These are phyloP conservation scores for Chlamydomonas sp. DNA, from an alignment of 139 green algal species.

Conservation along the genomic window DNA sequence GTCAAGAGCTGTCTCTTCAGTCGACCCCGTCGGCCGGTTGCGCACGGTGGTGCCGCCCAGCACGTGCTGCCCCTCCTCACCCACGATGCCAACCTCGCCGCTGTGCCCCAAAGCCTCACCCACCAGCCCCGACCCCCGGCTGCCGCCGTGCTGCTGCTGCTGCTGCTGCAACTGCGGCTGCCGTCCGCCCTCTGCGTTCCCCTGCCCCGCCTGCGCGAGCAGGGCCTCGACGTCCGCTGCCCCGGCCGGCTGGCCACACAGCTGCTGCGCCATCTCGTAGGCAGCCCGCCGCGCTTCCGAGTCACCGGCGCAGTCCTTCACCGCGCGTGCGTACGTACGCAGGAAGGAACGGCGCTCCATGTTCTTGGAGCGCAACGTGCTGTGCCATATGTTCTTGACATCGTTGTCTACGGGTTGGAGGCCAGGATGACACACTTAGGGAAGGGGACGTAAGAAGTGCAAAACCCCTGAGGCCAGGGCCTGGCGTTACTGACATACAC, in stretches of 20 bases:
- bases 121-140: too few relatives aligned
- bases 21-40: too few relatives aligned
- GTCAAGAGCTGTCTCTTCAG: too few relatives aligned
- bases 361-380: constrained; percentile 29
- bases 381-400: constrained; percentile 32
- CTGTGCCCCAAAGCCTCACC: too few relatives aligned
- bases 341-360: constrained; percentile 28
- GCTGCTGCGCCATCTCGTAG: constrained; percentile 3
- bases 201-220: background rate
- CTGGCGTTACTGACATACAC: too few relatives aligned
- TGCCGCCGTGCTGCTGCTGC: background rate
- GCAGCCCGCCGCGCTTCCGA: constrained; percentile 8
- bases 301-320: constrained; percentile 26
- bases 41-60: too few relatives aligned
- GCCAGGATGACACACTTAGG: too few relatives aligned
- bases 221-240: background rate
- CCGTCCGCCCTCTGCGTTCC: background rate
- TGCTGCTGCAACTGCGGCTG: background rate
- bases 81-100: too few relatives aligned
- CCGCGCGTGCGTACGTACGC: constrained; percentile 21
- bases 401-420: too few relatives aligned
- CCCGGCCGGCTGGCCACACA: constrained; percentile 7
- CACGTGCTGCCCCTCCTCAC: too few relatives aligned
- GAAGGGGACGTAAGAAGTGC: too few relatives aligned
- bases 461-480: too few relatives aligned